Base-by-base conservation (phyloP, 2,329 filamentous ascomycete genomes). In the Bisporella sp. region DNA sequence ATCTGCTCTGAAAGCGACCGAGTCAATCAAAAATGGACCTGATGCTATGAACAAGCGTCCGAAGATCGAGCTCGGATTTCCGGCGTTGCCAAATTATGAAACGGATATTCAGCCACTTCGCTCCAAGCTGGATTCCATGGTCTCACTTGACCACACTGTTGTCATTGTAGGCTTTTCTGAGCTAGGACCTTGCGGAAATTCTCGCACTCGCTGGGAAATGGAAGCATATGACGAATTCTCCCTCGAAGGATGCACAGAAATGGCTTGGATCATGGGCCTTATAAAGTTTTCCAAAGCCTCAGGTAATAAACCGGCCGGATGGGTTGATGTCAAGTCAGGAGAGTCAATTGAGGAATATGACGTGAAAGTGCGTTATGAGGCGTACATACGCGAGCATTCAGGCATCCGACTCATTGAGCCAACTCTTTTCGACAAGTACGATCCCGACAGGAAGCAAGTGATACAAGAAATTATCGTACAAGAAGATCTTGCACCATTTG, bases 191-290 rank as follows among this genome's bases (percentile, higher is more conserved):
- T 96, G 91, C 91, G 92, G 92, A 74, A 97, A 96, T 75, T 89
- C 92, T 2, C 84, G 92, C 62, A 97, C 92, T 40, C 84, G 92
- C 52, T 97, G 92, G 92, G 91, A 97, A 75, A 97, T 97, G 90
- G 92, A 97, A 68, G 89, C 91, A 3, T 82, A 89, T 58, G 92
- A 92, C 65, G 81, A 95, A 64, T 96, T 97, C 74, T 96, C 91
- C 4, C 79, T 96, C 6, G 92, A 96, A 71, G 92, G 92, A 35
- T 96, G 90, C 62, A 85, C 96, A 53, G 44, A 46, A 33, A 46
- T 46, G 12, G 44, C 44, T 21, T 46, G 44, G 44, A 46, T 97
- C 70, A 97, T 96, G 91, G 92, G 92, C 63, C 81, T 96, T 52
- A 96, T 97, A 74, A 96, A 92, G 78, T 93, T 96, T 71, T 87